phyloP scores from a whole-genome alignment of 495 filamentous ascomycete species.

The Eremomyces bilateralis region DNA sequence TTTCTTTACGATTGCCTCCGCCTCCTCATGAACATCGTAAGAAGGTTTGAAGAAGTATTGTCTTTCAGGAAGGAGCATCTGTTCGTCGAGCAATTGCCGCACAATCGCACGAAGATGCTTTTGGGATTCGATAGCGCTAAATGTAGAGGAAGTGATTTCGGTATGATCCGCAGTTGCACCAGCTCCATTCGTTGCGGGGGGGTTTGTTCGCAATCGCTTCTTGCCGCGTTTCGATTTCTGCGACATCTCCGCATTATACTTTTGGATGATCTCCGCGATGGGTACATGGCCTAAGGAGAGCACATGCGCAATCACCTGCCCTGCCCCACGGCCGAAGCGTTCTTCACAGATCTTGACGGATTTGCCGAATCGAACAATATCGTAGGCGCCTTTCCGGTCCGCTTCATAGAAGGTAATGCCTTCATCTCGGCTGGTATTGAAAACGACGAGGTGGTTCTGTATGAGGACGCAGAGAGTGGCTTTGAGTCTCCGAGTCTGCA shows the following conservation, averaged over 20 bases:
- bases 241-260: constrained; percentile 15
- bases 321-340: constrained; percentile 45
- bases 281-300: constrained; percentile 56
- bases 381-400: constrained; percentile 51
- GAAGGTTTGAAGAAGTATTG: constrained; percentile 29
- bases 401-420: constrained; percentile 58
- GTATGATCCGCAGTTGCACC: neutral
- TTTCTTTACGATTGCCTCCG: constrained; percentile 22
- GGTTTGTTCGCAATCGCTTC: constrained; percentile 3
- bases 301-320: constrained; percentile 49
- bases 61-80: constrained; percentile 26
- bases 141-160: neutral
- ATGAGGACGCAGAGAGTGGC: constrained; percentile 65
- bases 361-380: constrained; percentile 56
- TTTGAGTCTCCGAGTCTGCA: constrained; percentile 45
- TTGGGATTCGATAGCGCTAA: constrained; percentile 4
- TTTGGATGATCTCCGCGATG: constrained; percentile 40
- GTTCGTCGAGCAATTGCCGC: constrained; percentile 24
- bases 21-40: constrained; percentile 28
- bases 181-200: constrained; percentile 13
- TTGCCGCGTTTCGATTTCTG: neutral
- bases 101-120: constrained; percentile 25
- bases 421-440: constrained; percentile 41
- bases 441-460: constrained; percentile 69
- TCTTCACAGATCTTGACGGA: constrained; percentile 54